Base-by-base conservation (phyloP, 352 stramenopile species). In the Thalassiosira livingstoniorum region DNA sequence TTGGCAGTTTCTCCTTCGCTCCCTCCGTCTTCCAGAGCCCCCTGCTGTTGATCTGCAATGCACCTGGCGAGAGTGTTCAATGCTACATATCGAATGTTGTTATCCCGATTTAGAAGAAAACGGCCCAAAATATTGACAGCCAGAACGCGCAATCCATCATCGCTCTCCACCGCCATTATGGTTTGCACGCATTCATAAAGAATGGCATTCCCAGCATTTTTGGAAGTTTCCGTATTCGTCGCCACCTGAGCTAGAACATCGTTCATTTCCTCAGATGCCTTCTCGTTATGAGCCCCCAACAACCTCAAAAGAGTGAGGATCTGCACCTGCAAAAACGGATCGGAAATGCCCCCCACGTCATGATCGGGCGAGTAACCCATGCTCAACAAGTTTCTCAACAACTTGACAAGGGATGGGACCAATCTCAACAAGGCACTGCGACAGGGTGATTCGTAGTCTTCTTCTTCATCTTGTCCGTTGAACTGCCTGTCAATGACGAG, bases 71-170 rank as follows among this genome's bases (percentile, higher is more conserved):
- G 91, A 32, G 97, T 99, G 78, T 99, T 99, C 25, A 99, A 92
- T 34, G 98, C 98, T 37, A 99, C 98, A 83, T 99, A 99, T 25
- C 98, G 96, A 88, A 99, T 99, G 88, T 99, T 99, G 90, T 99
- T 99, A 93, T 99, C 98, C 15, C 97, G 96, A 88, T 99, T 99
- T 11, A 99, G 92, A 58, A 99, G 80, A 83, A 99, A 99, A 39
- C 98, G 95, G 60, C 98, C 98, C 29, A 99, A 92, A 77, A 99
- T 99, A 90, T 99, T 99, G 71, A 99, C 97, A 31, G 97, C 97
- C 37, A 99, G 90, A 27, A 99, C 96, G 42, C 97, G 94, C 2
- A 99, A 94, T 11, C 97, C 96, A 71, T 96, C 97, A 87, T 99
- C 97, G 84, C 95, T 98, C 86, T 99, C 96, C 60, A 99, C 98